Evolutionary conservation across 164 flowering plant genomes (phyloP).

Genomic region (Nelumbo lutea): DNA sequence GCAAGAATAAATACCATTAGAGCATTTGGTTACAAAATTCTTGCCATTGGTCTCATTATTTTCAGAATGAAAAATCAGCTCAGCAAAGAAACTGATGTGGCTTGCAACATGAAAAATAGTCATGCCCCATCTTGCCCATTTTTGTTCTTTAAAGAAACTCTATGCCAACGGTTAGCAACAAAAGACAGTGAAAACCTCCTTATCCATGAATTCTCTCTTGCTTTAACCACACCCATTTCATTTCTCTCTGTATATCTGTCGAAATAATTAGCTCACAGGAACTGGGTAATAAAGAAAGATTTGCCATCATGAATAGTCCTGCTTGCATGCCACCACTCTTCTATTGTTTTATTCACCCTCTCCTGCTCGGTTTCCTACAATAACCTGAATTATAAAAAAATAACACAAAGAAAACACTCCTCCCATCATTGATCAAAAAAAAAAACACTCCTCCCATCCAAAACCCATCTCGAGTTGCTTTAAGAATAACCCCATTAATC

Average conservation of each 20-base stretch:
- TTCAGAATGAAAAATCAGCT: too few relatives aligned
- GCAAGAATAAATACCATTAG: too few relatives aligned
- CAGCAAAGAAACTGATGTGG: too few relatives aligned
- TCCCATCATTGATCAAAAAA: background rate
- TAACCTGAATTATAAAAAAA: background rate
- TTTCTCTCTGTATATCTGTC: background rate
- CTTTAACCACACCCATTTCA: background rate
- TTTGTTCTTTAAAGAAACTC: too few relatives aligned
- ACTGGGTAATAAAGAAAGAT: background rate
- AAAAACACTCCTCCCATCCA: background rate
- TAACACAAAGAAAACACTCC: background rate
- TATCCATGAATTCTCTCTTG: background rate
- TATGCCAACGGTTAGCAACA: background rate
- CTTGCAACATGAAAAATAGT: too few relatives aligned
- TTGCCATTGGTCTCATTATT: too few relatives aligned
- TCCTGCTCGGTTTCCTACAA: background rate
- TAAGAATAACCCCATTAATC: background rate
- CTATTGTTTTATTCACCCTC: background rate
- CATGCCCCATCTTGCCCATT: too few relatives aligned
- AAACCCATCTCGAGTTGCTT: background rate
- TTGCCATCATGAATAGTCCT: background rate
- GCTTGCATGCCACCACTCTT: background rate
- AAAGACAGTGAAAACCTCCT: background rate
- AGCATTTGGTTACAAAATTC: too few relatives aligned
- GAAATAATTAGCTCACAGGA: background rate